phyloP scores from a whole-genome alignment of 257 asterid genomes.

The Fraxinus cuspidata region DNA sequence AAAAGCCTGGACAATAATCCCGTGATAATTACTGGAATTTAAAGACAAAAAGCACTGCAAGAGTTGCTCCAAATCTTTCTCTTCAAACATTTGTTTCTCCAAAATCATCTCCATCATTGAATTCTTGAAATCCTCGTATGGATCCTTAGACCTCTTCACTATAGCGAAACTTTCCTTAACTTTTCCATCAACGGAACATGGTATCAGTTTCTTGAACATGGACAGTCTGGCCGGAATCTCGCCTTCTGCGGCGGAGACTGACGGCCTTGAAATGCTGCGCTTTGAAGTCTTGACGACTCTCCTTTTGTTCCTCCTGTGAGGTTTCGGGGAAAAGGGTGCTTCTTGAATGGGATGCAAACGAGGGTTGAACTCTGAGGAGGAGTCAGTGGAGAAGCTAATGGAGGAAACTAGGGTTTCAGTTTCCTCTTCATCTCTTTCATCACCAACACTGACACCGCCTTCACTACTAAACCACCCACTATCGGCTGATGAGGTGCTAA shows the following conservation, averaged over 20 bases:
- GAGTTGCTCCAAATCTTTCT: conserved; percentile 67
- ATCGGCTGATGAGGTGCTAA: conserved; percentile 62
- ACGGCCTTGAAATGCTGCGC: neutral
- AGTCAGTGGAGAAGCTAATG: conserved; percentile 34
- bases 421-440: conserved; percentile 21
- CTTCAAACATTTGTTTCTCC: conserved; percentile 81
- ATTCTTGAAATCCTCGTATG: conserved; percentile 76
- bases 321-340: conserved; percentile 5
- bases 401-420: conserved; percentile 39
- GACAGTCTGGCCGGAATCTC: conserved; percentile 73
- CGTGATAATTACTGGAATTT: conserved; percentile 65
- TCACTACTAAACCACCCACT: conserved; percentile 53
- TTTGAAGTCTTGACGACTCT: conserved; percentile 6
- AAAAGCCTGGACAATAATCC: conserved; percentile 66
- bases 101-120: conserved; percentile 93
- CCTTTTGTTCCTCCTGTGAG: conserved; percentile 24
- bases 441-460: conserved; percentile 9
- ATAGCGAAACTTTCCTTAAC: conserved; percentile 90
- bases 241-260: conserved; percentile 24
- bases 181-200: conserved; percentile 69
- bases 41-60: conserved; percentile 75
- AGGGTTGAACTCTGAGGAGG: conserved; percentile 38
- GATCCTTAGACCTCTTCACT: conserved; percentile 78
- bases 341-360: conserved; percentile 35
- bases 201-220: conserved; percentile 65